Evolutionary conservation across 306 rosid species (phyloP), one percentile per base, ranked within the genome.

Genomic region (Prunus dulcis): DNA sequence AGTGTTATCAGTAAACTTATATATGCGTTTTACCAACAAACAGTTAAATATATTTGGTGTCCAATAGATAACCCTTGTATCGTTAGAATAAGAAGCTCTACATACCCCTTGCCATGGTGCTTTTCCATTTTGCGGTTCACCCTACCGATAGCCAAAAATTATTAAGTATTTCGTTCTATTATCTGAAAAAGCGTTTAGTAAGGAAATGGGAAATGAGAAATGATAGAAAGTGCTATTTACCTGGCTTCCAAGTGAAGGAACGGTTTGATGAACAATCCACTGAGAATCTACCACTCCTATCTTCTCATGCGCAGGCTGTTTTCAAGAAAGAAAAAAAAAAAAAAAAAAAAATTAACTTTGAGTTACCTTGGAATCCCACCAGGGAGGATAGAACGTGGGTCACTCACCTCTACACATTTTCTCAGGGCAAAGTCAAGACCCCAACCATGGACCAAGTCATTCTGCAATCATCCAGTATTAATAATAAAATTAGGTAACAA

Each of bases 401-500:
- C 62, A 79, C 86, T 82, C 67, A 88, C 98, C 90, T 95, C 95
- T 9, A 92, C 98, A 79, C 98, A 95, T 88, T 84, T 95, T 79
- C 98, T 85, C 46, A 95, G 92, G 65, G 97, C 92, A 83, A 95
- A 92, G 74, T 95, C 98, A 65, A 95, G 98, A 71, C 98, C 98
- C 98, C 98, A 92, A 1, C 98, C 98, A 60, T 95, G 98, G 81
- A 95, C 91, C 84, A 95, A 88, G 84, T 95, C 98, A 84, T 95
- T 95, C 98, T 95, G 89, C 76, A 84, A 76, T 56, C 64, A 57
- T 69, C 73, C 47, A 50, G 61, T 22, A 68, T 52, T 45, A 43
- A 66, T 20, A 11, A 41, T 5, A 60, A 3, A 65, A 28, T 46
- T 25, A 38, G 64, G 10, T 6, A 64, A n/a, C 73, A 61, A 49